Conservation (phyloP, 2,329 filamentous ascomycete genomes). For the Hymenoscyphus occultus region DNA sequence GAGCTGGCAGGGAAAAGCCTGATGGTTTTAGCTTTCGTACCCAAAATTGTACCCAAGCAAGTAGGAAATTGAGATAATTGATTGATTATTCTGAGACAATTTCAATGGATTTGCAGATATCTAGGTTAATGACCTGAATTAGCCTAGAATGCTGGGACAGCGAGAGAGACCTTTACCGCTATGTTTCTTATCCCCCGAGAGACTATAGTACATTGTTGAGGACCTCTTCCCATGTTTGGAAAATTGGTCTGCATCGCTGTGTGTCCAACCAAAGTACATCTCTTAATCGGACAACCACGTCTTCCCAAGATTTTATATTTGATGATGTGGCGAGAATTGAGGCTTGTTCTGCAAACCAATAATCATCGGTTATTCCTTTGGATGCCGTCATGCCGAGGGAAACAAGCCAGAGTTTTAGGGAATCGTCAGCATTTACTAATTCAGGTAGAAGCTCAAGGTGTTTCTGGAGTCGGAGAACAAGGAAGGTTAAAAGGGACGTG, state of each 20-base stretch:
- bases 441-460: constrained; percentile 30
- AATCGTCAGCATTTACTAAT: constrained; percentile 19
- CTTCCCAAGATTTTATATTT: constrained; percentile 26
- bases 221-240: neutral
- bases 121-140: too few relatives aligned
- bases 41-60: too few relatives aligned
- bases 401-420: constrained; percentile 43
- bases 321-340: constrained; percentile 9
- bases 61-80: too few relatives aligned
- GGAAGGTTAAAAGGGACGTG: constrained; percentile 38
- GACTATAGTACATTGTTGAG: neutral
- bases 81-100: too few relatives aligned
- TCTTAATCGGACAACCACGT: constrained; percentile 26
- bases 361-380: constrained; percentile 28
- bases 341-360: constrained; percentile 36
- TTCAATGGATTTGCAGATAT: too few relatives aligned
- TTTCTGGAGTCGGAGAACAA: constrained; percentile 37
- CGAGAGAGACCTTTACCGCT: too few relatives aligned
- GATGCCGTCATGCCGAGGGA: constrained; percentile 42
- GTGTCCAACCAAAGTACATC: constrained; percentile 36
- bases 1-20: too few relatives aligned
- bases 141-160: too few relatives aligned
- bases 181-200: too few relatives aligned
- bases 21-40: too few relatives aligned
- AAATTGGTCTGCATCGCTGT: neutral